A percentile compares a stretch with the other conserved stretches of the same genome.
These are phyloP conservation scores for Piper betle DNA, from an alignment of 164 flowering plant species.

Conservation along the genomic window DNA sequence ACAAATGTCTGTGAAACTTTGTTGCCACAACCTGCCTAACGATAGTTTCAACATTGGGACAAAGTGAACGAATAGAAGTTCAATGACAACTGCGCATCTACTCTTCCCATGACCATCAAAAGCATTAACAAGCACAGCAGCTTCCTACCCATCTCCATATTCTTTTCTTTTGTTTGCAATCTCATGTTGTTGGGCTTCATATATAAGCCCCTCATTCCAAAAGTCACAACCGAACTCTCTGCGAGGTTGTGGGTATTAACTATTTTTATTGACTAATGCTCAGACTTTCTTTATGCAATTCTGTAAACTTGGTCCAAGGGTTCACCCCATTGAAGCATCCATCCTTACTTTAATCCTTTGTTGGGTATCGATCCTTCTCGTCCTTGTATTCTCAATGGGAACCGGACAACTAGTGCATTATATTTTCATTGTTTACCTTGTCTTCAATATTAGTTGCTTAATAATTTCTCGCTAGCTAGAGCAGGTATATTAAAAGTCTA, in stretches of 20 bases:
- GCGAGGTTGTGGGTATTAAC: no score
- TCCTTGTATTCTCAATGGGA: background rate
- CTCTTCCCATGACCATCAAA: slow-evolving; percentile 12
- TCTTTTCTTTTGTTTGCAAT: background rate
- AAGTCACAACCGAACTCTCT: background rate
- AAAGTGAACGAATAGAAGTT: slow-evolving; percentile 40
- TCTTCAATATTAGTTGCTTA: no score
- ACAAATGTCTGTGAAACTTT: slow-evolving; percentile 43
- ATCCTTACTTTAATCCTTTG: slow-evolving; percentile 1
- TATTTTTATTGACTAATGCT: no score
- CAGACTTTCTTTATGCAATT: background rate
- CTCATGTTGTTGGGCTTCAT: background rate
- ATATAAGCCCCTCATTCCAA: background rate
- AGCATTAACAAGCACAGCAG: slow-evolving; percentile 10
- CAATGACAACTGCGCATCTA: slow-evolving; percentile 30
- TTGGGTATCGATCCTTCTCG: slow-evolving; percentile 6
- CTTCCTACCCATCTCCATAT: slow-evolving; percentile 16
- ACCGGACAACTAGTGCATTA: background rate
- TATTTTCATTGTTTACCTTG: background rate
- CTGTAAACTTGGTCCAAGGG: slow-evolving; percentile 1
- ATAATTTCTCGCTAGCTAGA: no score
- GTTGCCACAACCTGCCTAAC: slow-evolving; percentile 34
- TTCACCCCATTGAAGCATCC: background rate
- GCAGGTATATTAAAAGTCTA: no score
- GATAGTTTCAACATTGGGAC: slow-evolving; percentile 48